Conservation (phyloP, 2,329 filamentous ascomycete species). For the Botrytis aclada region DNA sequence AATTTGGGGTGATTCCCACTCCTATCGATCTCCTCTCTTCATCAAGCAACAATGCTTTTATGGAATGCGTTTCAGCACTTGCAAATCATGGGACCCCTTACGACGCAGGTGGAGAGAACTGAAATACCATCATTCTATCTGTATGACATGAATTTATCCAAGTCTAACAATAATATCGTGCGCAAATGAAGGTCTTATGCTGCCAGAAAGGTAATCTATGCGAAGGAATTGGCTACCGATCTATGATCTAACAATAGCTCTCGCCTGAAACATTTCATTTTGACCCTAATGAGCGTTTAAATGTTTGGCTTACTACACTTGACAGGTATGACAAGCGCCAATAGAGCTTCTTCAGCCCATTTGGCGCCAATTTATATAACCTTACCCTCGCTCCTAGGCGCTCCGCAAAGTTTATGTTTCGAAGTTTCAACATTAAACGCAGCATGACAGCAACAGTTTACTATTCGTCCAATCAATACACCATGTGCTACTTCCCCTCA, state of each 20-base stretch:
- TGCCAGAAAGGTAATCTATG: background rate
- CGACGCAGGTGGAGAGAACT: background rate
- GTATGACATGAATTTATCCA: background rate
- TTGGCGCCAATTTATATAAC: background rate
- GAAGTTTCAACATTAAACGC: background rate
- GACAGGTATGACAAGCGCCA: background rate
- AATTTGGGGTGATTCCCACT: background rate
- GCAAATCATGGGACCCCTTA: background rate
- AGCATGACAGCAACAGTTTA: background rate
- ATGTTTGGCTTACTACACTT: background rate
- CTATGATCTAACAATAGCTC: background rate
- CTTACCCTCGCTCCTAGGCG: background rate
- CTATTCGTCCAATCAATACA: background rate
- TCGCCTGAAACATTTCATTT: background rate
- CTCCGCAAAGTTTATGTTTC: constrained; percentile 4
- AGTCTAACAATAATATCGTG: background rate
- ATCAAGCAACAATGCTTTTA: background rate
- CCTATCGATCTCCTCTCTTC: background rate
- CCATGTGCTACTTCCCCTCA: background rate
- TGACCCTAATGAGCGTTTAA: background rate
- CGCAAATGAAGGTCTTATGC: background rate
- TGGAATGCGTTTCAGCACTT: background rate
- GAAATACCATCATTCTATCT: constrained; percentile 3
- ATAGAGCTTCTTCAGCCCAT: background rate
- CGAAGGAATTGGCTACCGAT: background rate